A percentile compares a stretch with the other conserved stretches of the same genome.
Evolutionary conservation across 1,139 yeast species (phyloP).

Genomic region (Tardiomyces blankii): DNA sequence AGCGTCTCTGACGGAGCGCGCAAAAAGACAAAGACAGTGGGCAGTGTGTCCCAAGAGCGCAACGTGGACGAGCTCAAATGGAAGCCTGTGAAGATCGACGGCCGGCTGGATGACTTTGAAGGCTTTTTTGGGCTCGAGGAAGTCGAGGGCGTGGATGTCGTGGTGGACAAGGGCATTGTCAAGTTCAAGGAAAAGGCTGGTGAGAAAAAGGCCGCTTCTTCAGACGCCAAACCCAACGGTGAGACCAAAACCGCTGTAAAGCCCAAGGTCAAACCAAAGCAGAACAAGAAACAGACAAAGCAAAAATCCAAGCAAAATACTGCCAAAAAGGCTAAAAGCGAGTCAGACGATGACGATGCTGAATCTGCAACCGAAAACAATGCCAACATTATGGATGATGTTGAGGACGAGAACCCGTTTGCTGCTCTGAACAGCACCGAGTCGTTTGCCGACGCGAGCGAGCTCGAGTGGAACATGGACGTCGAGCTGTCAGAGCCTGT

Average conservation of each 20-base stretch:
- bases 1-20: not conserved
- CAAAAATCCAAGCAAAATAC: conserved; percentile 7
- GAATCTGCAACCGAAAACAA: conserved; percentile 25
- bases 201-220: not conserved
- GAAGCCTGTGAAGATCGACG: conserved; percentile 78
- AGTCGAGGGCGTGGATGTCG: conserved; percentile 80
- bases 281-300: conserved; percentile 5
- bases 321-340: too few species aligned
- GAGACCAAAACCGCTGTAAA: too few species aligned
- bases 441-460: not conserved
- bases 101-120: conserved; percentile 73
- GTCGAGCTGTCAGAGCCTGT: conserved; percentile 14
- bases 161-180: conserved; percentile 51
- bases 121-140: conserved; percentile 92
- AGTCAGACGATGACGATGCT: too few species aligned
- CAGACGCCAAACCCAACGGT: too few species aligned
- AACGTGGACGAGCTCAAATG: conserved; percentile 34
- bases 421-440: not conserved
- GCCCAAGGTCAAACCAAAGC: conserved; percentile 8
- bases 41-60: conserved; percentile 1
- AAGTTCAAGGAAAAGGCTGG: conserved; percentile 37
- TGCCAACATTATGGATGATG: not conserved
- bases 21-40: not conserved
- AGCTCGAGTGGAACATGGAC: not conserved
- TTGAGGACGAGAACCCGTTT: not conserved